These are phyloP conservation scores for Kwoniella heveanensis DNA, from an alignment of 768 basidiomycete species.

Conservation along the genomic window DNA sequence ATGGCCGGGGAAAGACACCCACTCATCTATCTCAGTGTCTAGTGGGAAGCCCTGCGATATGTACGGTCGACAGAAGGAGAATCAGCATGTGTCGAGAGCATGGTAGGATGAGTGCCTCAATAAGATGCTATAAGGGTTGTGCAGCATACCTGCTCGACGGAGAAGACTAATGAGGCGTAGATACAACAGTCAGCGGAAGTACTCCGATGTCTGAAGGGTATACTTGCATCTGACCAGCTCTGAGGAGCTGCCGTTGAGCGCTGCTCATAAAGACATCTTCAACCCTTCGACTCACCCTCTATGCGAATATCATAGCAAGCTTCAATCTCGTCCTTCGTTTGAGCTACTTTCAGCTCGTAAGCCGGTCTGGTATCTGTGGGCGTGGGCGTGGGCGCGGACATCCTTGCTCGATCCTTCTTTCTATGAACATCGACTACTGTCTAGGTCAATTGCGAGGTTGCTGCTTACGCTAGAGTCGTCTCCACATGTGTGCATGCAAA, in stretches of 20 bases:
- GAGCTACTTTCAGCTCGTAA: constrained; percentile 34
- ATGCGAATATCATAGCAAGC: constrained; percentile 52
- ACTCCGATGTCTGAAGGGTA: background rate
- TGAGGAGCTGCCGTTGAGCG: no score
- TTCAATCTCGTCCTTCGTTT: constrained; percentile 38
- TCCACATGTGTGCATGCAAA: no score
- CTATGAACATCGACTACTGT: no score
- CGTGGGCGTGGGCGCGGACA: no score
- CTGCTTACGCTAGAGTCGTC: no score
- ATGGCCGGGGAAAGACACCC: constrained; percentile 8
- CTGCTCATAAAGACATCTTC: no score
- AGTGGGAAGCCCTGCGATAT: constrained; percentile 43
- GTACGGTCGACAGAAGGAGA: background rate
- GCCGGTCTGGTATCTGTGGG: constrained; percentile 11
- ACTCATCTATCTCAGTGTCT: constrained; percentile 52
- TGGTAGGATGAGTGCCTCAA: background rate
- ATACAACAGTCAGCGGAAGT: no score
- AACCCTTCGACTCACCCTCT: constrained; percentile 52
- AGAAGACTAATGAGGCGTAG: constrained; percentile 32
- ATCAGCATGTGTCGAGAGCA: background rate
- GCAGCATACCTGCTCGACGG: constrained; percentile 45
- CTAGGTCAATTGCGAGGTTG: no score
- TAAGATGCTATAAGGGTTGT: background rate
- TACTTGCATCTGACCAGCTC: no score
- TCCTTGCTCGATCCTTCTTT: no score